Conservation (phyloP, 2,329 filamentous ascomycete genomes). For the Colletotrichum lindemuthianum region DNA sequence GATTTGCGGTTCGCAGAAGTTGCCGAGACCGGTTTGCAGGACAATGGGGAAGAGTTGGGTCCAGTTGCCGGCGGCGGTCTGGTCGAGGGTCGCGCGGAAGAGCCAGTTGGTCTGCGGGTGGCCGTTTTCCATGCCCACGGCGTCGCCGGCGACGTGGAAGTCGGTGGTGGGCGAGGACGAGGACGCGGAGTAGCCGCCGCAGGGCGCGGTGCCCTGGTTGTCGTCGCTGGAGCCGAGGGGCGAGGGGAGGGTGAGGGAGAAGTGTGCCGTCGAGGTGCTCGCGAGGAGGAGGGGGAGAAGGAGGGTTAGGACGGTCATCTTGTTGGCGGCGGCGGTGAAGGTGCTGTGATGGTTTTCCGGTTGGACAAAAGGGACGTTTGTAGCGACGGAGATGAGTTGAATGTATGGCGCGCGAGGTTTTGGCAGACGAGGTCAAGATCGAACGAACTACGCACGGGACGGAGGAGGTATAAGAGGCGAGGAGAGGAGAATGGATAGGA, state of each 20-base stretch:
- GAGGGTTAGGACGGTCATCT: conserved; percentile 33
- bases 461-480: too few species aligned
- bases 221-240: conserved; percentile 59
- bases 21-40: conserved; percentile 63
- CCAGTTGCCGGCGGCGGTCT: conserved; percentile 60
- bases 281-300: conserved; percentile 51
- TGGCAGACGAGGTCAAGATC: too few species aligned
- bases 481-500: too few species aligned
- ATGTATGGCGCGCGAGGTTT: too few species aligned
- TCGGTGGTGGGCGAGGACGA: conserved; percentile 53
- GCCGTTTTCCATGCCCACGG: conserved; percentile 57
- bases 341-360: background rate
- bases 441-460: too few species aligned
- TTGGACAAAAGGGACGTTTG: background rate
- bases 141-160: conserved; percentile 68
- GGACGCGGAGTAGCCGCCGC: conserved; percentile 63
- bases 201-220: conserved; percentile 57
- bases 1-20: conserved; percentile 62
- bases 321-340: background rate
- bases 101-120: conserved; percentile 67
- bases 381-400: too few species aligned
- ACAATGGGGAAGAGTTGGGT: conserved; percentile 64
- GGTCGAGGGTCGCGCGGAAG: conserved; percentile 66
- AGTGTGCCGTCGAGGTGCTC: conserved; percentile 60
- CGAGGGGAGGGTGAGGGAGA: conserved; percentile 59